Conservation (phyloP, 306 rosid genomes). For the Ormosia emarginata region DNA sequence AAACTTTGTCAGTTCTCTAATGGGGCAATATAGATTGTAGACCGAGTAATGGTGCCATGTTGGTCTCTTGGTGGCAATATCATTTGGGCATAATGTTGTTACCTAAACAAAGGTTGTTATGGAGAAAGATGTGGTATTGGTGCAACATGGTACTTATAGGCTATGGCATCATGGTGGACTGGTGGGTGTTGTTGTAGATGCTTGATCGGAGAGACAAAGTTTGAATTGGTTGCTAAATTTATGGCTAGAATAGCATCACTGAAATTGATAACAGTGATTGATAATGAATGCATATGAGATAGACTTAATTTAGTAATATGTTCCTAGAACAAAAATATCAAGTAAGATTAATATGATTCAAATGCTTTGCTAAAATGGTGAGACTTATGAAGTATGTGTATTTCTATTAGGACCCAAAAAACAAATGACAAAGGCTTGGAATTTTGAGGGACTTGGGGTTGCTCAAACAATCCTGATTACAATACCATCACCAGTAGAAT, state of each 20-base stretch:
- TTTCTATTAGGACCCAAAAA: background rate
- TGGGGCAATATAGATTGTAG: background rate
- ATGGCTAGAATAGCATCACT: background rate
- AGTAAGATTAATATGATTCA: background rate
- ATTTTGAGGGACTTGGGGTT: background rate
- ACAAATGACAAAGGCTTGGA: background rate
- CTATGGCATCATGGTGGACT: background rate
- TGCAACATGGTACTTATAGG: background rate
- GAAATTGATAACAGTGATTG: background rate
- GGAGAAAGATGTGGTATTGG: background rate
- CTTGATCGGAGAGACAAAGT: background rate
- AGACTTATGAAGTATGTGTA: conserved; percentile 3
- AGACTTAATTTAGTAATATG: background rate
- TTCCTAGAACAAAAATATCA: background rate
- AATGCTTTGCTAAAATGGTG: background rate
- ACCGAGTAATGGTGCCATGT: background rate
- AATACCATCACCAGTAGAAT: background rate
- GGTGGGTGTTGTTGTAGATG: background rate
- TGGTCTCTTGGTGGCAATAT: background rate
- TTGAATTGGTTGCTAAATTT: background rate
- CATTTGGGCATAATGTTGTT: background rate
- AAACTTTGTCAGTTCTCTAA: background rate
- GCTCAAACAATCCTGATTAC: background rate
- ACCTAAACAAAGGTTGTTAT: background rate
- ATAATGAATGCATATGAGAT: background rate